These are phyloP conservation scores for Populus tomentosa DNA, from an alignment of 441 rosid genomes.

Conservation along the genomic window DNA sequence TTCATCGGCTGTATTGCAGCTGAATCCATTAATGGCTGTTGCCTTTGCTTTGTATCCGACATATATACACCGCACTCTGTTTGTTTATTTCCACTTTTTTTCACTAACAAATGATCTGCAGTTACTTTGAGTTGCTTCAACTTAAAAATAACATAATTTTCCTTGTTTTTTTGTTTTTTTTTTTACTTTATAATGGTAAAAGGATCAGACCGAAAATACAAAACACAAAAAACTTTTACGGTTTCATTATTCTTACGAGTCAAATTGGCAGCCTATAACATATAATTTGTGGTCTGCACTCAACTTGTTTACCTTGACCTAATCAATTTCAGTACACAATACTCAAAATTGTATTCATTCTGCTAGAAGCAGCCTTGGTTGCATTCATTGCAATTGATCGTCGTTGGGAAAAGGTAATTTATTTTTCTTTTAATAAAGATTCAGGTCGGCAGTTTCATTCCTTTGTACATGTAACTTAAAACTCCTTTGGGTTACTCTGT, in stretches of 20 bases:
- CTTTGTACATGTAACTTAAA: neutral
- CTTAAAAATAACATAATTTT: neutral
- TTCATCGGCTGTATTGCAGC: constrained; percentile 87
- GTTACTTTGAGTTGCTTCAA: neutral
- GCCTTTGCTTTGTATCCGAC: constrained; percentile 92
- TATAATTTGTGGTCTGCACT: neutral
- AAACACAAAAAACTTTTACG: too few relatives aligned
- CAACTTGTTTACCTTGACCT: constrained; percentile 23
- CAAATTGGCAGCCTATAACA: neutral
- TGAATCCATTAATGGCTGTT: constrained; percentile 75
- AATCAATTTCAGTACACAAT: constrained; percentile 43
- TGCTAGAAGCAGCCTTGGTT: constrained; percentile 74
- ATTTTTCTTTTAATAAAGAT: constrained; percentile 15
- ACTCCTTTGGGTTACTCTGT: neutral
- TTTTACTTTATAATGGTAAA: neutral
- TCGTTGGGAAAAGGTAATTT: constrained; percentile 70
- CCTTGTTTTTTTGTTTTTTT: neutral
- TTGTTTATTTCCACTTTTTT: neutral
- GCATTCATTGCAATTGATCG: constrained; percentile 76
- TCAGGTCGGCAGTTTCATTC: neutral
- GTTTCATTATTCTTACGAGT: neutral
- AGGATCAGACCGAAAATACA: neutral
- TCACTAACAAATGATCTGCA: neutral
- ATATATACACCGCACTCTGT: constrained; percentile 2
- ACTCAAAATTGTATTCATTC: constrained; percentile 51